Conservation (phyloP, 2,329 filamentous ascomycete species). For the Colletotrichum sp. region DNA sequence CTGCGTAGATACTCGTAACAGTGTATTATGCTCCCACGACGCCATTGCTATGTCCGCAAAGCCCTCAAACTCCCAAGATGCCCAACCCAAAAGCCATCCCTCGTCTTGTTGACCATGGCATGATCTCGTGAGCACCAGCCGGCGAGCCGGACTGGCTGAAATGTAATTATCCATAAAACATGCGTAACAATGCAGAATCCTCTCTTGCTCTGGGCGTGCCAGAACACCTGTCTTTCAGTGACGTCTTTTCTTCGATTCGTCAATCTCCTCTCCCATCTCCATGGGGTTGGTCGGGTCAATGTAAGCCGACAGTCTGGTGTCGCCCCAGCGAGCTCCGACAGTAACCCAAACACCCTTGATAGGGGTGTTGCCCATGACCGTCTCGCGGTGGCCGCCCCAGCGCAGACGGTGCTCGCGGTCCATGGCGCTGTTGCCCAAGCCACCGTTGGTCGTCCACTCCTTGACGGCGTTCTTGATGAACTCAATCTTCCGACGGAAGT, state of each 20-base stretch:
- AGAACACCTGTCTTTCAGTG: constrained; percentile 17
- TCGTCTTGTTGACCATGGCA: constrained; percentile 7
- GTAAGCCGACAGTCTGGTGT: constrained; percentile 58
- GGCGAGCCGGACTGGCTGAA: neutral
- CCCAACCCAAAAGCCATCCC: constrained; percentile 16
- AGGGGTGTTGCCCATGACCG: constrained; percentile 52
- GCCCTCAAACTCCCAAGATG: constrained; percentile 21
- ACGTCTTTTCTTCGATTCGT: constrained; percentile 41
- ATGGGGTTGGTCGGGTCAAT: constrained; percentile 60
- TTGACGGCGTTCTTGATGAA: constrained; percentile 73
- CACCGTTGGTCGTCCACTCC: constrained; percentile 74
- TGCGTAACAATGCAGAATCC: neutral
- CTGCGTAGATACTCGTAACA: constrained; percentile 15
- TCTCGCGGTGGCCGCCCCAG: constrained; percentile 65
- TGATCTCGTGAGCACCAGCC: constrained; percentile 18
- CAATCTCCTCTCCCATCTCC: constrained; percentile 60
- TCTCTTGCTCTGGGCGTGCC: neutral
- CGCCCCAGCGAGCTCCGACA: constrained; percentile 67
- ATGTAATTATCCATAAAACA: constrained; percentile 16
- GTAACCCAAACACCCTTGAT: constrained; percentile 74
- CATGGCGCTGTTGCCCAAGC: constrained; percentile 72
- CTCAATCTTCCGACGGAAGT: constrained; percentile 74
- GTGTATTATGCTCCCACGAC: constrained; percentile 19
- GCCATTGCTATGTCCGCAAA: constrained; percentile 21
- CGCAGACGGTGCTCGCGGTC: constrained; percentile 56